Base-by-base conservation (phyloP, 441 rosid species). In the Gossypium laxum region DNA sequence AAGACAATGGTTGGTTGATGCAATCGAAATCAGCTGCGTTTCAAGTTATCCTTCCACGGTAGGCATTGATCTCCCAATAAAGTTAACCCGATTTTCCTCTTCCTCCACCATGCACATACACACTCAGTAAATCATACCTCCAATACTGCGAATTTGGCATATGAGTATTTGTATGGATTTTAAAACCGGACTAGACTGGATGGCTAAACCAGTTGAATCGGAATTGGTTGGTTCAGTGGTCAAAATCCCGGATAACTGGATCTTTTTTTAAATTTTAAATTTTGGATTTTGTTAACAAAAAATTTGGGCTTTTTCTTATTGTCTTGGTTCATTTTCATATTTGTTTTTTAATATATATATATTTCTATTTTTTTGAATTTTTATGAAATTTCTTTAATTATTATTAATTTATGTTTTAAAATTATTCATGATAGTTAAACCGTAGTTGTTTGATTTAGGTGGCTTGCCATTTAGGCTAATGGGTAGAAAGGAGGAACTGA, bases 1-100 rank as follows among this genome's bases (percentile, higher is more conserved):
- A 84, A 87, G 89, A 71, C 95, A 89, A 73, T 93, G 97, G 97
- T 93, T 91, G 65, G 69, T 86, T 70, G 96, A 91, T 80, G 91
- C 90, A 0, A 79, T 83, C n/a, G 97, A 91, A 82, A 90, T 91
- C 69, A 87, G 98, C 81, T 93, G 97, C 11, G 82, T 88, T 68
- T 86, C 98, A 56, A 75, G 73, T 69, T 77, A 82, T 82, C 98
- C 98, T 48, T 85, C 93, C 69, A 91, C 86, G 82, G 98, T 91
- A 89, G 34, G 85, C 57, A 72, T 24, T 58, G 38, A 63, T 73
- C 72, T 47, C 19, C 50, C 0, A 14, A 19, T 47, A n/a, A 47
- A 30, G 17, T 7, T 14, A 47, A 48, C 21, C 57, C 0, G 34
- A 15, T 57, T 43, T 24, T 5, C 19, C 5, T 6, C 22, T 24